Evolutionary conservation across 176 grass and related monocot genomes (phyloP).

Genomic region (Hordeum marinum): DNA sequence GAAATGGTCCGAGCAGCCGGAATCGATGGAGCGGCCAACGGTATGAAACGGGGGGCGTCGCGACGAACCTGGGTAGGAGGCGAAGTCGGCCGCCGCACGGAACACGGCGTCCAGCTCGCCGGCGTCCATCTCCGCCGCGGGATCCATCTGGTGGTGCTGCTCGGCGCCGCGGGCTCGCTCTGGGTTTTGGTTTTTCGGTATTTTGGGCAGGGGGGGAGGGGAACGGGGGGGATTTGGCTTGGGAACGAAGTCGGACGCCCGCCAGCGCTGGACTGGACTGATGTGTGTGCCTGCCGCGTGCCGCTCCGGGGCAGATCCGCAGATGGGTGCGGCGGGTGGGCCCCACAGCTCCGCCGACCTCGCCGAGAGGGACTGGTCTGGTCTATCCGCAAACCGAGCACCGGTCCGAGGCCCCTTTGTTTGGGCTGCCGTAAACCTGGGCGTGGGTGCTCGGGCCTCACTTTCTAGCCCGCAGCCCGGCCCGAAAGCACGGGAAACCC

Average conservation of each 20-base stretch:
- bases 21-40: neutral
- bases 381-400: neutral
- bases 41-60: neutral
- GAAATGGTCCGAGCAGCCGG: neutral
- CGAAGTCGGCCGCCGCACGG: slow-evolving; percentile 65
- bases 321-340: neutral
- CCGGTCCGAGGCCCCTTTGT: no score
- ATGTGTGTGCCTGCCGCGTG: slow-evolving; percentile 7
- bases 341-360: neutral
- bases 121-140: slow-evolving; percentile 9
- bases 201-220: neutral
- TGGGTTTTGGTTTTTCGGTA: slow-evolving; percentile 8
- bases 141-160: slow-evolving; percentile 32
- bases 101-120: slow-evolving; percentile 46
- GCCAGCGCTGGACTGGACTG: neutral
- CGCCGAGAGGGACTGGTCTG: neutral
- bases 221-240: neutral
- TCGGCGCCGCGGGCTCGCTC: neutral
- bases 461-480: no score
- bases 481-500: no score
- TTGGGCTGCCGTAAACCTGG: no score
- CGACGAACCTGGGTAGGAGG: slow-evolving; percentile 53
- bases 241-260: neutral
- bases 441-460: no score
- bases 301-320: neutral